phyloP scores from a whole-genome alignment of 257 asterid genomes.

The Nicotiana tabacum region DNA sequence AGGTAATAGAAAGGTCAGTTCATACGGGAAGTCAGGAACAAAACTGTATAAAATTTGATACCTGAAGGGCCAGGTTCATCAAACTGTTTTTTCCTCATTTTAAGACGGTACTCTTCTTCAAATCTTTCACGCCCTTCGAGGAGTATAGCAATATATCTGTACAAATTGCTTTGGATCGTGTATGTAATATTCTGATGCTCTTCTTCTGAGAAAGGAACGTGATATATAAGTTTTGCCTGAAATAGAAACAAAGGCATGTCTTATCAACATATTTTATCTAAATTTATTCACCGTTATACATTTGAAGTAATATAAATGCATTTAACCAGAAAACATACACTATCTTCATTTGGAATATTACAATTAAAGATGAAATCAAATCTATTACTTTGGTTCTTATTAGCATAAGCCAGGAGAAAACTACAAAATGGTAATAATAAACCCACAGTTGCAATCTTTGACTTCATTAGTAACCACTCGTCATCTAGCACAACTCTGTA shows the following conservation, averaged over 20 bases:
- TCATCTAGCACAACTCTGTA: neutral
- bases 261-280: neutral
- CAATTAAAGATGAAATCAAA: neutral
- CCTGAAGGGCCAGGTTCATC: slow-evolving; percentile 83
- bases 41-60: slow-evolving; percentile 15
- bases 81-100: slow-evolving; percentile 34
- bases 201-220: slow-evolving; percentile 68
- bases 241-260: neutral
- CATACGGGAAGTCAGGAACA: neutral
- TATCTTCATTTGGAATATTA: neutral
- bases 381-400: neutral
- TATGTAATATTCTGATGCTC: slow-evolving; percentile 67
- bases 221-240: slow-evolving; percentile 74
- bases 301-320: neutral
- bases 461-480: neutral
- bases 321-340: neutral
- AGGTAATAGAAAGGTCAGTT: neutral
- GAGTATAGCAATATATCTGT: slow-evolving; percentile 59
- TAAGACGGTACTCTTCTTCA: slow-evolving; percentile 50
- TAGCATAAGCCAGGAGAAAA: neutral
- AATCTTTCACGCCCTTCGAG: slow-evolving; percentile 73
- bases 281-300: neutral
- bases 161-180: slow-evolving; percentile 71
- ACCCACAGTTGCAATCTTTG: neutral
- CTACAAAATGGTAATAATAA: neutral